phyloP scores from a whole-genome alignment of 345 rosid species.

The Orychophragmus violaceus region DNA sequence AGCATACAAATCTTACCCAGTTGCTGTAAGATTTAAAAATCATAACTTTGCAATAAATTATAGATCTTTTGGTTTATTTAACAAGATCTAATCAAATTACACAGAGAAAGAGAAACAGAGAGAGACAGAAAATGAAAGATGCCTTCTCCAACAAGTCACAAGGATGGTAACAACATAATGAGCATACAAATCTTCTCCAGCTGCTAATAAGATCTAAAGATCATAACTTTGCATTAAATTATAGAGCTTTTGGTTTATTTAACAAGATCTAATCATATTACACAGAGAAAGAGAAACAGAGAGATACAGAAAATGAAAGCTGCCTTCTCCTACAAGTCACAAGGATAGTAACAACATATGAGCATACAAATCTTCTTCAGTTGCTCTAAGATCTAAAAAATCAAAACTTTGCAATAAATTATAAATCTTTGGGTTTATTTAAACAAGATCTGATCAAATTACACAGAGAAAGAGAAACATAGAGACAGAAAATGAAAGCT shows the following conservation, averaged over 20 bases:
- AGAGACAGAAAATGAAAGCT: constrained; percentile 94
- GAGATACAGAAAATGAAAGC: constrained; percentile 97
- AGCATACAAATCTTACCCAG: background rate
- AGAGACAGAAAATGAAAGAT: constrained; percentile 93
- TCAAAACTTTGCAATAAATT: background rate
- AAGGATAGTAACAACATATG: background rate
- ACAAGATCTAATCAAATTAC: background rate
- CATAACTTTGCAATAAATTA: background rate
- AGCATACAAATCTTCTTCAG: background rate
- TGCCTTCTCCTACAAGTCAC: constrained; percentile 65
- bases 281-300: background rate
- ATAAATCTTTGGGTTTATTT: background rate
- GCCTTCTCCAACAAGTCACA: constrained; percentile 66
- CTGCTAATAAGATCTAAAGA: background rate
- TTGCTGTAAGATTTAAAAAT: background rate
- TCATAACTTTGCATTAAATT: background rate
- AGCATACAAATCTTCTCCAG: background rate
- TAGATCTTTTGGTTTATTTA: background rate
- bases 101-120: background rate
- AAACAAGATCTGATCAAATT: background rate
- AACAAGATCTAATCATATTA: background rate
- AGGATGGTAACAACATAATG: background rate
- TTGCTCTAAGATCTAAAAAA: background rate
- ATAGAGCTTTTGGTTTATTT: background rate
- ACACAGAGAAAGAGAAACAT: background rate